Evolutionary conservation across 2,329 filamentous ascomycete species (phyloP).

Genomic region (Arthrobotrys iridis): DNA sequence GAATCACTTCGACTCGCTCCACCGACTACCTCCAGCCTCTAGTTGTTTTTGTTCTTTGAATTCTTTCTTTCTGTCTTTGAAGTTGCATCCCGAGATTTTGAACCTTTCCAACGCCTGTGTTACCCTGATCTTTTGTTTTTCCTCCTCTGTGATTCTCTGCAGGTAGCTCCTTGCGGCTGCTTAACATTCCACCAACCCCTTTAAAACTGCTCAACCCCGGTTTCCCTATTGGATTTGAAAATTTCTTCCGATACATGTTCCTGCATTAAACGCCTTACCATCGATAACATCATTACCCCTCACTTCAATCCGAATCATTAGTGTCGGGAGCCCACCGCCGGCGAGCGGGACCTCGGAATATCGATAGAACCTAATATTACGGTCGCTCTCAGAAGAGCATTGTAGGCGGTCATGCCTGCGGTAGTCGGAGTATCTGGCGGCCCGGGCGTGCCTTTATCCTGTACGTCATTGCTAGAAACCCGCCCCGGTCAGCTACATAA

Average conservation of each 20-base stretch:
- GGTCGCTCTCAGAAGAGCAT: constrained; percentile 25
- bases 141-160: not conserved
- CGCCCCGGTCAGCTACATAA: constrained; percentile 3
- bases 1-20: not conserved
- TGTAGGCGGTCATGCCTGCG: constrained; percentile 46
- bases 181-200: constrained; percentile 34
- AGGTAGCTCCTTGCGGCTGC: constrained; percentile 26
- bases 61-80: not conserved
- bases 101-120: constrained; percentile 6
- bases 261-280: not conserved
- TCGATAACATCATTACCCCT: constrained; percentile 25
- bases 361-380: constrained; percentile 5
- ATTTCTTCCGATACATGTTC: constrained; percentile 18
- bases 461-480: constrained; percentile 65
- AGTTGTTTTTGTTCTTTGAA: not conserved
- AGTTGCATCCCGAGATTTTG: not conserved
- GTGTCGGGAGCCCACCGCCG: not conserved
- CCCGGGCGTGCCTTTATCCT: constrained; percentile 75
- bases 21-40: not conserved
- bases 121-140: constrained; percentile 11
- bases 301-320: not conserved
- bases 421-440: constrained; percentile 64
- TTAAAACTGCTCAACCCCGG: constrained; percentile 5
- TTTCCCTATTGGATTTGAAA: not conserved
- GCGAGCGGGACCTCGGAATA: not conserved